Conservation (phyloP, 352 stramenopile species). For the Globisporangium recalcitrans region DNA sequence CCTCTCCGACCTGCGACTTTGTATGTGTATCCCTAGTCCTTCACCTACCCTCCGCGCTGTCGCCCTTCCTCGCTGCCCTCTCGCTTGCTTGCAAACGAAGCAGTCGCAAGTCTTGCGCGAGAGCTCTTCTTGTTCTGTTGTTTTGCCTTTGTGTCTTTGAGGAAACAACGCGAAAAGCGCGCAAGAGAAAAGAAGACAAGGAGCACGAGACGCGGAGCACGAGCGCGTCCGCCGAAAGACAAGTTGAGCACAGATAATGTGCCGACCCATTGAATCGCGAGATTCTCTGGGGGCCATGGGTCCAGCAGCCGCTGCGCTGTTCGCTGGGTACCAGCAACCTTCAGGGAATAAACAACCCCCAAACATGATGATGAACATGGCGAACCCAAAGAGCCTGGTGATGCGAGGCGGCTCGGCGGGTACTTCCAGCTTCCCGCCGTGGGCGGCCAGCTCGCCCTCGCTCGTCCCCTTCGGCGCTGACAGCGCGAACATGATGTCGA, state of each 20-base stretch:
- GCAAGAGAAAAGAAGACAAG: constrained; percentile 21
- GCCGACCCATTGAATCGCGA: constrained; percentile 77
- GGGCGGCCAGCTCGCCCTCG: constrained; percentile 24
- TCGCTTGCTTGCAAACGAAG: neutral
- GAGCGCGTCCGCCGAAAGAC: constrained; percentile 11
- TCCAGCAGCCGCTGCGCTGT: constrained; percentile 62
- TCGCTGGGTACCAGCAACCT: constrained; percentile 68
- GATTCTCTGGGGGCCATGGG: constrained; percentile 81
- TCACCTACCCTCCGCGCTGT: too few species aligned
- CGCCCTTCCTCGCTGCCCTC: neutral
- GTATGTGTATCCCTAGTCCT: neutral
- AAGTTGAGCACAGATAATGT: constrained; percentile 42
- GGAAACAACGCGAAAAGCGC: constrained; percentile 15
- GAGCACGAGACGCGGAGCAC: neutral
- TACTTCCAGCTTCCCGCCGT: constrained; percentile 23
- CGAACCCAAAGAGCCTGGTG: constrained; percentile 21
- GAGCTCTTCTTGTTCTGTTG: neutral
- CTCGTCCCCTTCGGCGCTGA: constrained; percentile 24
- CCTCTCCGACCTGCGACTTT: neutral
- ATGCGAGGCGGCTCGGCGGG: constrained; percentile 10
- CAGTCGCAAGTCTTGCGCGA: neutral
- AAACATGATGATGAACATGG: constrained; percentile 19
- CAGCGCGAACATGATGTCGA: constrained; percentile 56
- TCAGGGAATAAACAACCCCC: constrained; percentile 29
- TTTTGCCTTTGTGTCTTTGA: neutral